Conservation (phyloP, 2,329 filamentous ascomycete species). For the Gremmenia infestans region DNA sequence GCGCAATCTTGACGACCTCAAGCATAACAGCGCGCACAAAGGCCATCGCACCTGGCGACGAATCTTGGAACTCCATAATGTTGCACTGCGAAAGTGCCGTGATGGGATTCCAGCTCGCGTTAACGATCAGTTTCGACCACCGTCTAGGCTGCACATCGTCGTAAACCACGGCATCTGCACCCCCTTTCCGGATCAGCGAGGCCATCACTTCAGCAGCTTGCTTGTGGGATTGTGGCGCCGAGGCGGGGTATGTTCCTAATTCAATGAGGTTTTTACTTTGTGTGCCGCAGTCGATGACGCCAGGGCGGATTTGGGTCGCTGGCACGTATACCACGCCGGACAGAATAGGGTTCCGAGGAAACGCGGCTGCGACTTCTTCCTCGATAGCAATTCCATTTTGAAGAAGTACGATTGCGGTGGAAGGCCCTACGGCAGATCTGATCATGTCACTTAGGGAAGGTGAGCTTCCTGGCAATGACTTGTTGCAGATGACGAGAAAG, state of each 20-base stretch:
- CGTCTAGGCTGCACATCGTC: slow-evolving; percentile 51
- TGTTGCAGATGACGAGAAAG: slow-evolving; percentile 18
- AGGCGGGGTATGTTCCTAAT: slow-evolving; percentile 34
- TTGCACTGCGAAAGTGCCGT: slow-evolving; percentile 48
- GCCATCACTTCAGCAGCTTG: slow-evolving; percentile 8
- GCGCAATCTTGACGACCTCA: slow-evolving; percentile 53
- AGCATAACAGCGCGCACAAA: slow-evolving; percentile 46
- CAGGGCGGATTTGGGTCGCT: slow-evolving; percentile 44
- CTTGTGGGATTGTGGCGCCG: slow-evolving; percentile 5
- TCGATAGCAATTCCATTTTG: slow-evolving; percentile 61
- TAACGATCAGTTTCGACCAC: slow-evolving; percentile 58
- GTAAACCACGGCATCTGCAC: slow-evolving; percentile 43
- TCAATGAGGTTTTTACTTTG: slow-evolving; percentile 50
- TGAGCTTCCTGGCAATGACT: slow-evolving; percentile 14
- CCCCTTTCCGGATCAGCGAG: slow-evolving; percentile 33
- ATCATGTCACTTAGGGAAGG: slow-evolving; percentile 17
- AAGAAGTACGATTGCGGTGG: slow-evolving; percentile 52
- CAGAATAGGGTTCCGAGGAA: slow-evolving; percentile 48
- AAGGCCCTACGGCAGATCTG: slow-evolving; percentile 34
- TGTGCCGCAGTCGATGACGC: slow-evolving; percentile 40
- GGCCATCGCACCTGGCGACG: slow-evolving; percentile 41
- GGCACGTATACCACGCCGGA: slow-evolving; percentile 50
- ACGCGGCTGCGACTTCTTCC: slow-evolving; percentile 44
- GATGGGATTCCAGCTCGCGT: slow-evolving; percentile 57
- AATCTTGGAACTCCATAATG: slow-evolving; percentile 48